Percentiles rank a stretch among this genome's conserved stretches.
Evolutionary conservation across 495 filamentous ascomycete species (phyloP).

Genomic region (Trichoderma parareesei): DNA sequence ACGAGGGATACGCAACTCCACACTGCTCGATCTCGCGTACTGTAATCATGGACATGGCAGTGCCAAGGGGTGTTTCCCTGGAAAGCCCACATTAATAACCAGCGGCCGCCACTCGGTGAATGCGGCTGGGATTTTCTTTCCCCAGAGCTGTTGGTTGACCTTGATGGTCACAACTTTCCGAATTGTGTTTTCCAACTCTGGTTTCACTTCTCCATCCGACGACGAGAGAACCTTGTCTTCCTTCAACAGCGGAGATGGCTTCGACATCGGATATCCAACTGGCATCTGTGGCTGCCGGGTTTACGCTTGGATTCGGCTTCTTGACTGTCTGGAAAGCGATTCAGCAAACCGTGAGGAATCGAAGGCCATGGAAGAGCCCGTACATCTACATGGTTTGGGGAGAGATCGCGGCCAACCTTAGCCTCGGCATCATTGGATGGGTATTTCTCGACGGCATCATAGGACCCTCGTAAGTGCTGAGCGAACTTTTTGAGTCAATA

Average conservation of each 20-base stretch:
- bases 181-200: neutral
- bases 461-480: conserved; percentile 21
- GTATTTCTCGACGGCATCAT: conserved; percentile 29
- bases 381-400: conserved; percentile 37
- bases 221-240: neutral
- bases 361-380: conserved; percentile 20
- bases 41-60: neutral
- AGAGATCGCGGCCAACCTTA: conserved; percentile 32
- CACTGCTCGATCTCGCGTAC: neutral
- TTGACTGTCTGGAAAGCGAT: conserved; percentile 33
- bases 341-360: conserved; percentile 24
- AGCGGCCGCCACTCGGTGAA: neutral
- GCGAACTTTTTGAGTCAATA: neutral
- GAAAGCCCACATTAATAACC: neutral
- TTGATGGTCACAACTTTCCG: neutral
- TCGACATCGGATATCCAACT: conserved; percentile 15
- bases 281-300: conserved; percentile 31
- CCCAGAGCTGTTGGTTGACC: neutral
- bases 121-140: neutral
- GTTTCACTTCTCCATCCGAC: no score
- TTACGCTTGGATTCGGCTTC: conserved; percentile 34
- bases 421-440: conserved; percentile 30
- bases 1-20: neutral
- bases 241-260: neutral
- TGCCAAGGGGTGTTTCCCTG: neutral